Evolutionary conservation across 108 stramenopile species (phyloP).

Genomic region (Fragilaria radians): DNA sequence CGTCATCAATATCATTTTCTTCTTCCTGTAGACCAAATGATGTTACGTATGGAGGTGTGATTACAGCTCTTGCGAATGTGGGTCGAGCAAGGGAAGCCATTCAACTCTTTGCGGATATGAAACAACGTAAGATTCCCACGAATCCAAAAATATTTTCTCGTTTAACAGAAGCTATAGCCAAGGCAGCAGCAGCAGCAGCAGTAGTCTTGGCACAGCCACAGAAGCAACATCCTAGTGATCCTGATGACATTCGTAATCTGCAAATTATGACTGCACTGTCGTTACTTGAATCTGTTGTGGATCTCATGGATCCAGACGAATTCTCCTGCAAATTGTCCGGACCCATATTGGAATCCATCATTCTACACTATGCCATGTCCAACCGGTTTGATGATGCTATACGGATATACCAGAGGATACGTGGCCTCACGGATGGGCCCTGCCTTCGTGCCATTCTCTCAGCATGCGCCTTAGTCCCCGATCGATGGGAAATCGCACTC

Average conservation of each 20-base stretch:
- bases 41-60: conserved; percentile 51
- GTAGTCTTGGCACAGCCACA: no score
- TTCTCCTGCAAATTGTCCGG: conserved; percentile 21
- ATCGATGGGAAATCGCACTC: conserved; percentile 51
- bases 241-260: no score
- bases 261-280: neutral
- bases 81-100: conserved; percentile 40
- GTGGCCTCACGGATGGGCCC: conserved; percentile 34
- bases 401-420: conserved; percentile 32
- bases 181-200: no score
- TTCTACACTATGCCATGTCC: conserved; percentile 30
- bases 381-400: conserved; percentile 34
- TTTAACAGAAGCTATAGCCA: neutral
- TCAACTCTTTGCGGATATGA: conserved; percentile 42
- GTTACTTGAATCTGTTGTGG: conserved; percentile 9
- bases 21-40: conserved; percentile 21
- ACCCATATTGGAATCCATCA: conserved; percentile 43
- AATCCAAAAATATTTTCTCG: conserved; percentile 23
- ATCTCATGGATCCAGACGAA: conserved; percentile 7
- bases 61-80: conserved; percentile 35
- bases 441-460: conserved; percentile 58
- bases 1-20: neutral
- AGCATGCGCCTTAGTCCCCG: conserved; percentile 28
- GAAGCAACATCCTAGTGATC: neutral
- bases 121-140: conserved; percentile 17